Percentiles rank a stretch among this genome's conserved stretches.
phyloP scores from a whole-genome alignment of 805 yeast genomes.

The Kluyveromyces wickerhamii region DNA sequence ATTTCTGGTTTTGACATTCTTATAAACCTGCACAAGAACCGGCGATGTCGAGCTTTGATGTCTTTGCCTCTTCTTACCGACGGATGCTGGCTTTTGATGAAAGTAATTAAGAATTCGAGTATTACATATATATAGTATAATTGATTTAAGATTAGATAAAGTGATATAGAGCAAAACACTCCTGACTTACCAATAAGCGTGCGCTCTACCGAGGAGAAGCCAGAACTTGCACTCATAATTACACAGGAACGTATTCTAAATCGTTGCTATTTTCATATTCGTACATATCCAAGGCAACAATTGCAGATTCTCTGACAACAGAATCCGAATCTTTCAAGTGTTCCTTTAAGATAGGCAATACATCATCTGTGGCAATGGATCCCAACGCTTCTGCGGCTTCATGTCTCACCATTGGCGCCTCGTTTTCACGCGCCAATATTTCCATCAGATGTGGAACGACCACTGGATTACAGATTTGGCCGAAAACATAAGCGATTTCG shows the following conservation, averaged over 20 bases:
- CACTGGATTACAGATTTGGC: constrained; percentile 90
- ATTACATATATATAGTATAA: too few relatives aligned
- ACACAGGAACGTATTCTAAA: constrained; percentile 54
- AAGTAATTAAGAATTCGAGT: too few relatives aligned
- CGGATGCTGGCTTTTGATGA: too few relatives aligned
- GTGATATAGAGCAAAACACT: too few relatives aligned
- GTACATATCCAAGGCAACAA: constrained; percentile 97
- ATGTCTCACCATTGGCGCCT: constrained; percentile 98
- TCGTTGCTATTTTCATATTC: constrained; percentile 85
- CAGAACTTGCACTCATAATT: too few relatives aligned
- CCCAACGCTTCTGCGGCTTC: constrained; percentile 99
- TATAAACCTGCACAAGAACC: too few relatives aligned
- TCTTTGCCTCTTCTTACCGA: too few relatives aligned
- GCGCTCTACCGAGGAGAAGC: too few relatives aligned
- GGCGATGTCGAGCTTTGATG: too few relatives aligned
- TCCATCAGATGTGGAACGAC: constrained; percentile 82
- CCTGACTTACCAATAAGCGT: too few relatives aligned
- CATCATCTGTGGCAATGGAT: constrained; percentile 92
- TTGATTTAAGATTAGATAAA: too few relatives aligned
- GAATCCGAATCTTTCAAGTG: constrained; percentile 74
- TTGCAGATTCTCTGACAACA: constrained; percentile 94
- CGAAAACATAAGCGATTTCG: constrained; percentile 97
- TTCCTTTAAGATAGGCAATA: constrained; percentile 74
- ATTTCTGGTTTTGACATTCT: constrained; percentile 24
- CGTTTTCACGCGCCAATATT: constrained; percentile 65